phyloP scores from a whole-genome alignment of 345 rosid genomes.

The Cardamine chenopodiifolia region DNA sequence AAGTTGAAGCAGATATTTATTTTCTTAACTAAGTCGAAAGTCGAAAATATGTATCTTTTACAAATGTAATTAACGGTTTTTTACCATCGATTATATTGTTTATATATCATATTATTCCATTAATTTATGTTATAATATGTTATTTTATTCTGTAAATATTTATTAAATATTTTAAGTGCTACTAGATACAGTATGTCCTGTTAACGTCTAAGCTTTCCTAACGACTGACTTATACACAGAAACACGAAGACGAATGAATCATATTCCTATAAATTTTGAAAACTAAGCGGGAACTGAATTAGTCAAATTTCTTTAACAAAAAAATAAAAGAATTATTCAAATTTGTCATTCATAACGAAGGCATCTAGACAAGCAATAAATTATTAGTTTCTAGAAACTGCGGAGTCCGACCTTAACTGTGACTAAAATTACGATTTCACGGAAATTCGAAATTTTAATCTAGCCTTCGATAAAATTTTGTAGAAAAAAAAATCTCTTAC shows the following conservation, averaged over 20 bases:
- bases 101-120: neutral
- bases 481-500: neutral
- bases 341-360: conserved; percentile 3
- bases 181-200: neutral
- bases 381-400: conserved; percentile 23
- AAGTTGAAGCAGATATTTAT: neutral
- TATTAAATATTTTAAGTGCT: neutral
- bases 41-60: neutral
- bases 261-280: neutral
- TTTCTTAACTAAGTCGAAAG: neutral
- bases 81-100: neutral
- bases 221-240: neutral
- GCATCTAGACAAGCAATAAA: neutral
- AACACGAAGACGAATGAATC: conserved; percentile 5
- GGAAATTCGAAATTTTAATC: neutral
- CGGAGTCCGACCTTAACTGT: neutral
- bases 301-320: no score
- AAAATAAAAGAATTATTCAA: conserved; percentile 33
- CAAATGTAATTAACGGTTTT: neutral
- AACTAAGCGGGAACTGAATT: neutral
- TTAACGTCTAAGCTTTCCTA: neutral
- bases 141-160: neutral
- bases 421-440: neutral
- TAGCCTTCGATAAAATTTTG: neutral
- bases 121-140: neutral